phyloP scores from a whole-genome alignment of 345 rosid species.

The Toxicodendron radicans region DNA sequence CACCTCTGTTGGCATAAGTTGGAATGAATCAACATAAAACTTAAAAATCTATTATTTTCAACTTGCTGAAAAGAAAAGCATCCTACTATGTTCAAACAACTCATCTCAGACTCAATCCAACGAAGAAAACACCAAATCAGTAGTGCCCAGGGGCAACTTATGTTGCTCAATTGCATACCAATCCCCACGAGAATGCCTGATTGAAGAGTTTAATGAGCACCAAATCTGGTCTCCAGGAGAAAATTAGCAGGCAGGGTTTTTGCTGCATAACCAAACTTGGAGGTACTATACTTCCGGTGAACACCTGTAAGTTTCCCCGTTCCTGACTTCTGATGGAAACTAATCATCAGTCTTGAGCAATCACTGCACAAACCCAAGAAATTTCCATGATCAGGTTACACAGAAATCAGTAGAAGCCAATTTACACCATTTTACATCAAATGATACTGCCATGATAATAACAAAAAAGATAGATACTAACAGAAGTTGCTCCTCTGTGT shows the following conservation, averaged over 20 bases:
- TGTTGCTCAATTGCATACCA: conserved; percentile 42
- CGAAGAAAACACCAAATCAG: not conserved
- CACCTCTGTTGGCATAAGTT: no score
- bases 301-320: conserved; percentile 82
- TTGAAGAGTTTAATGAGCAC: no score
- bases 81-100: not conserved
- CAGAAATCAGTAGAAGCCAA: not conserved
- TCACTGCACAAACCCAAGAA: conserved; percentile 43
- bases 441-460: not conserved
- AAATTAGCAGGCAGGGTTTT: conserved; percentile 62
- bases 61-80: not conserved
- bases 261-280: conserved; percentile 74
- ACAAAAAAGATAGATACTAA: conserved; percentile 20
- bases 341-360: conserved; percentile 79
- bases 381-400: not conserved
- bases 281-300: conserved; percentile 74
- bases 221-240: conserved; percentile 34
- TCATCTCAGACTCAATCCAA: not conserved
- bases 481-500: conserved; percentile 57
- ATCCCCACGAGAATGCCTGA: not conserved
- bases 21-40: not conserved
- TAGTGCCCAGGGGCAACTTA: conserved; percentile 41
- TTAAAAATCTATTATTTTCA: not conserved
- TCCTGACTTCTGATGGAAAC: conserved; percentile 74
- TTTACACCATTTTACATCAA: no score